Evolutionary conservation across 768 basidiomycete genomes (phyloP).

Genomic region (Harrya chromipes): DNA sequence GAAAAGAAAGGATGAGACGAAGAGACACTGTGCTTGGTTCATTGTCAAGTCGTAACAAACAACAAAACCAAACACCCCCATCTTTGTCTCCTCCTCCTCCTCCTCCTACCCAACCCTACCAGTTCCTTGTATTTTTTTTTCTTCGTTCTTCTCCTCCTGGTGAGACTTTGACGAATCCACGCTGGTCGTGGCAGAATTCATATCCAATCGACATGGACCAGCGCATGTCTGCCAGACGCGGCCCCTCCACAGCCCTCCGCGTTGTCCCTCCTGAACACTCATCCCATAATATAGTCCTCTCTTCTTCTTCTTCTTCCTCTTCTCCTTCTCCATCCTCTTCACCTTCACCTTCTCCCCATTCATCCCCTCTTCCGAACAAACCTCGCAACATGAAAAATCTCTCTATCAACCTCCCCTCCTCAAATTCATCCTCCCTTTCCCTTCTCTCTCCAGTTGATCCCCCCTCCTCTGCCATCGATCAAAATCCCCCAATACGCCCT

Average conservation of each 20-base stretch:
- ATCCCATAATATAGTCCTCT: constrained; percentile 50
- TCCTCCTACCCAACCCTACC: background rate
- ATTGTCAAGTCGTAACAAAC: background rate
- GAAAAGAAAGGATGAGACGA: constrained; percentile 50
- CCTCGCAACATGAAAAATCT: constrained; percentile 74
- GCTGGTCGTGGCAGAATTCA: constrained; percentile 33
- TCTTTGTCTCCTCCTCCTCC: too few relatives aligned
- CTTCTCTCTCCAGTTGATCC: constrained; percentile 36
- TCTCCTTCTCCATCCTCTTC: constrained; percentile 54
- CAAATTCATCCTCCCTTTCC: constrained; percentile 55
- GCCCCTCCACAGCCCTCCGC: constrained; percentile 54
- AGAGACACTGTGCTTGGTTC: constrained; percentile 54
- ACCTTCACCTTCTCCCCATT: constrained; percentile 40
- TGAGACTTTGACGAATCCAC: constrained; percentile 23
- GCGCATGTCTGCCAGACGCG: constrained; percentile 46
- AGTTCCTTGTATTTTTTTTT: background rate
- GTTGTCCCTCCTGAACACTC: constrained; percentile 51
- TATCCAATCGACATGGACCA: constrained; percentile 29
- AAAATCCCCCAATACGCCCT: constrained; percentile 35
- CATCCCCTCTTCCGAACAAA: constrained; percentile 26
- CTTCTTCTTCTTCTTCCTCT: constrained; percentile 47
- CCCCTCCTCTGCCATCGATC: constrained; percentile 32
- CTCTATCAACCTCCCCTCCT: constrained; percentile 63
- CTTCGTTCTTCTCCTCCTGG: constrained; percentile 13
- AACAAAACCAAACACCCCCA: constrained; percentile 9